These are phyloP conservation scores for Murraya paniculata DNA, from an alignment of 345 rosid species.

Conservation along the genomic window DNA sequence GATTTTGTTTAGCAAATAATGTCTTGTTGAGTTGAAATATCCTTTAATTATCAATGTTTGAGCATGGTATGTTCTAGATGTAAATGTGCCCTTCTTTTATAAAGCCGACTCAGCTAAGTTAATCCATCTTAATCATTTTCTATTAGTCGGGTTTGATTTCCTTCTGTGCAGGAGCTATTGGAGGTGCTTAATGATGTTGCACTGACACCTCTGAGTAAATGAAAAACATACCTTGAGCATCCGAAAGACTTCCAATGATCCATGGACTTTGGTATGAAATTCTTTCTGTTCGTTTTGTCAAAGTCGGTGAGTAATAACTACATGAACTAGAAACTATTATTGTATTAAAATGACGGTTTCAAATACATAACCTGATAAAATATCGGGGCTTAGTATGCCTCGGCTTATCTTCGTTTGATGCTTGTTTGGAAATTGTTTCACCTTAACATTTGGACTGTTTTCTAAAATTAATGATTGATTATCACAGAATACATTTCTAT, in stretches of 20 bases:
- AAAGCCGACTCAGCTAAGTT: not conserved
- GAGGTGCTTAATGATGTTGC: not conserved
- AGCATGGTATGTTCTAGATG: not conserved
- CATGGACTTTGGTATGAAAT: constrained; percentile 4
- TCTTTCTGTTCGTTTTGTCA: not conserved
- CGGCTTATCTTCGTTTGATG: not conserved
- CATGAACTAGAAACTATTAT: not conserved
- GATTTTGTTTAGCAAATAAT: constrained; percentile 6
- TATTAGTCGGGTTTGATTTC: constrained; percentile 11
- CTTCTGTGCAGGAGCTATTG: constrained; percentile 13
- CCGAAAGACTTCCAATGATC: not conserved
- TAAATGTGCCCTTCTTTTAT: constrained; percentile 7
- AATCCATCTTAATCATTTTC: not conserved
- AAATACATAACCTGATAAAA: not conserved
- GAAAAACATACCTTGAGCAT: not conserved
- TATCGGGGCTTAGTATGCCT: not conserved
- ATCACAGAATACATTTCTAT: not conserved
- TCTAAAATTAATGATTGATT: not conserved
- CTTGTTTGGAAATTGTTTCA: not conserved
- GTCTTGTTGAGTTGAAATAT: not conserved
- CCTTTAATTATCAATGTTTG: not conserved
- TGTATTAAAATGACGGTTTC: not conserved
- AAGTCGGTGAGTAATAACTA: not conserved
- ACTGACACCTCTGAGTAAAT: not conserved
- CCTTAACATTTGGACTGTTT: not conserved